Evolutionary conservation across 2,329 filamentous ascomycete genomes (phyloP).

Genomic region (Calonectria henricotiae): DNA sequence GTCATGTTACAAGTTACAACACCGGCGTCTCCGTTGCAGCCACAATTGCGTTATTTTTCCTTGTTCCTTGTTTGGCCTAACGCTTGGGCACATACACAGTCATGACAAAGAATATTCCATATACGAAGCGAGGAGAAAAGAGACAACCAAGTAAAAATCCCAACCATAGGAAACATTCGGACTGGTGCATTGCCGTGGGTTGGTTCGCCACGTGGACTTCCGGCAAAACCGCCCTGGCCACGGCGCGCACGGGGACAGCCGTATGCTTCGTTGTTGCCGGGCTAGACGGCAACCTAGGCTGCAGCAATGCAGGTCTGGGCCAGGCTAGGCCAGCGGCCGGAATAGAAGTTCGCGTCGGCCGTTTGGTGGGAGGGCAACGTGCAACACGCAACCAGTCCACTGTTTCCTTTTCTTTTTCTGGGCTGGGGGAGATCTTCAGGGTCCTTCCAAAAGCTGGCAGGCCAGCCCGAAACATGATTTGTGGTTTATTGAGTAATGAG

Average conservation of each 20-base stretch:
- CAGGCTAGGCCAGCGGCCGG: neutral
- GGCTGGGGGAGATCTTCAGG: neutral
- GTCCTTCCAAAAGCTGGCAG: neutral
- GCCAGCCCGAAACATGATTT: neutral
- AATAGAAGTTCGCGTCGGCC: neutral
- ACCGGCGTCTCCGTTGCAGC: neutral
- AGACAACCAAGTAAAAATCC: neutral
- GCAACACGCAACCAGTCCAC: slow-evolving; percentile 8
- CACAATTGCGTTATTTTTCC: slow-evolving; percentile 4
- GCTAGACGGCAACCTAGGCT: neutral
- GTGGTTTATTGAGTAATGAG: neutral
- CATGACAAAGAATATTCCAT: slow-evolving; percentile 2
- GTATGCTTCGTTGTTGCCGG: neutral
- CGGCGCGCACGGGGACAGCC: neutral
- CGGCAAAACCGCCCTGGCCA: neutral
- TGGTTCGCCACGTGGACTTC: slow-evolving; percentile 43
- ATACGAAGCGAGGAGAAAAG: slow-evolving; percentile 20
- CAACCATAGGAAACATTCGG: neutral
- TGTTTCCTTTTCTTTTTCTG: neutral
- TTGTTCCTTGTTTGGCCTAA: too few species aligned
- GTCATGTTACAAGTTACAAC: neutral
- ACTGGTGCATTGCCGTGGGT: slow-evolving; percentile 30
- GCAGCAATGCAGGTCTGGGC: slow-evolving; percentile 6
- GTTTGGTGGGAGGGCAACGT: neutral
- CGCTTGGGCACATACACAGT: neutral